phyloP scores from a whole-genome alignment of 2,329 filamentous ascomycete genomes.

The Diaporthe ampelina region DNA sequence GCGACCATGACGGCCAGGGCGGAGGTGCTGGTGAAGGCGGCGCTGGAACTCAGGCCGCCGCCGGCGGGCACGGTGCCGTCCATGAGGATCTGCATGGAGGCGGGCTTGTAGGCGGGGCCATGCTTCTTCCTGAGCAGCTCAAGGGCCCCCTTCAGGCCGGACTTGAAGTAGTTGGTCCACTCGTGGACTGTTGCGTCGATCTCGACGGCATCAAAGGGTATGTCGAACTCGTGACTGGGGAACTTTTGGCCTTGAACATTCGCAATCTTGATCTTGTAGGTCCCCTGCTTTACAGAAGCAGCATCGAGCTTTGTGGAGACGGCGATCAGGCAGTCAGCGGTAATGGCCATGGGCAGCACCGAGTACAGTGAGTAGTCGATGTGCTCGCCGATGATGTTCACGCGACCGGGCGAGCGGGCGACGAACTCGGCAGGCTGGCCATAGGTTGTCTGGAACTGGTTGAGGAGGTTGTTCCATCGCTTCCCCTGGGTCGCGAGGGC shows the following conservation, averaged over 20 bases:
- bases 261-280: slow-evolving; percentile 80
- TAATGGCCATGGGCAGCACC: slow-evolving; percentile 95
- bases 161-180: slow-evolving; percentile 99
- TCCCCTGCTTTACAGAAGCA: slow-evolving; percentile 61
- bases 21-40: slow-evolving; percentile 92
- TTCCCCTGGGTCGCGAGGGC: slow-evolving; percentile 75
- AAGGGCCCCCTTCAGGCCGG: slow-evolving; percentile 86
- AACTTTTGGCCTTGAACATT: slow-evolving; percentile 86
- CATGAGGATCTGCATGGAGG: slow-evolving; percentile 88
- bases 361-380: slow-evolving; percentile 99
- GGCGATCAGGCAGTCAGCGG: slow-evolving; percentile 90
- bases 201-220: slow-evolving; percentile 75
- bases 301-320: slow-evolving; percentile 68
- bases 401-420: slow-evolving; percentile 89
- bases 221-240: slow-evolving; percentile 78
- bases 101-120: slow-evolving; percentile 72
- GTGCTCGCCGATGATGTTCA: slow-evolving; percentile 99
- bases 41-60: slow-evolving; percentile 92
- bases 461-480: slow-evolving; percentile 82
- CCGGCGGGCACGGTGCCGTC: slow-evolving; percentile 94
- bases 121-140: slow-evolving; percentile 79
- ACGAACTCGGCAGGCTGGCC: slow-evolving; percentile 82
- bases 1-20: slow-evolving; percentile 90
- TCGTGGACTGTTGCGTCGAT: slow-evolving; percentile 90
- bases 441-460: slow-evolving; percentile 79